phyloP scores from a whole-genome alignment of 2,329 filamentous ascomycete species.

The Pseudogymnoascus sp. region DNA sequence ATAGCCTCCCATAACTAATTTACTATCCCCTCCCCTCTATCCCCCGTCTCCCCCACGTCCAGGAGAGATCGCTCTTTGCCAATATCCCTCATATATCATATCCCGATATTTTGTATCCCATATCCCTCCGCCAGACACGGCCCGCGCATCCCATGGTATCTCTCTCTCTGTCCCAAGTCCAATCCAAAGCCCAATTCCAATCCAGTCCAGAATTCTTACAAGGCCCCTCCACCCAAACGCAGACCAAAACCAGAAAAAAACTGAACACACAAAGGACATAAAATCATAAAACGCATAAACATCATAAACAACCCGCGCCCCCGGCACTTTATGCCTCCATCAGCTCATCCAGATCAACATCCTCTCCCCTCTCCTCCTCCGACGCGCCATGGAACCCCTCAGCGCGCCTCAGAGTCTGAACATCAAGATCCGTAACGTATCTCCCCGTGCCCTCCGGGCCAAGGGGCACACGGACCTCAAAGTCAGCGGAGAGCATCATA shows the following conservation, averaged over 20 bases:
- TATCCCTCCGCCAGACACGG: background rate
- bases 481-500: slow-evolving; percentile 95
- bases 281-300: slow-evolving; percentile 4
- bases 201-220: background rate
- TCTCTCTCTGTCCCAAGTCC: background rate
- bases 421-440: slow-evolving; percentile 89
- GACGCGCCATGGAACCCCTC: slow-evolving; percentile 73
- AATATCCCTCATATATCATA: background rate
- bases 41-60: background rate
- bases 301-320: background rate
- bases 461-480: slow-evolving; percentile 82
- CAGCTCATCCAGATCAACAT: slow-evolving; percentile 53
- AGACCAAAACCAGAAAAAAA: background rate
- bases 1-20: background rate
- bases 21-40: background rate
- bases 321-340: slow-evolving; percentile 32
- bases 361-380: slow-evolving; percentile 78
- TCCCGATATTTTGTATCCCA: background rate
- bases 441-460: slow-evolving; percentile 47
- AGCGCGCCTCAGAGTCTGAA: slow-evolving; percentile 82
- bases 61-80: background rate
- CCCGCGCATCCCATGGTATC: background rate
- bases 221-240: background rate
- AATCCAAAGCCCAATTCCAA: background rate
- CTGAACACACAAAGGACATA: background rate